These are phyloP conservation scores for Pholiota molesta DNA, from an alignment of 768 basidiomycete species.

Conservation along the genomic window DNA sequence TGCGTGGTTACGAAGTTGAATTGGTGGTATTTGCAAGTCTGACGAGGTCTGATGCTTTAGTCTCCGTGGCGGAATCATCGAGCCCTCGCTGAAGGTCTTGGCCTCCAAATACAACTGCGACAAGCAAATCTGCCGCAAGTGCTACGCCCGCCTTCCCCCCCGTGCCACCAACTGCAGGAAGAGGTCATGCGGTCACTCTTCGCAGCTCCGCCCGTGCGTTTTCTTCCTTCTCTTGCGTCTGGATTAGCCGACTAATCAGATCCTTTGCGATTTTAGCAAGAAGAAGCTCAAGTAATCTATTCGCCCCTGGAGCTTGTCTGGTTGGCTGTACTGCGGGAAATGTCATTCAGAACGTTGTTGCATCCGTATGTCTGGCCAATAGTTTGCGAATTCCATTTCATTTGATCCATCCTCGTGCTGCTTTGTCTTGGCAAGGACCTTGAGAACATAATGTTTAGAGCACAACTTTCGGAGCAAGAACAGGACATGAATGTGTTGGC, in stretches of 20 bases:
- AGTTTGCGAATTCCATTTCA: conserved; percentile 10
- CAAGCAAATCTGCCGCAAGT: conserved; percentile 99
- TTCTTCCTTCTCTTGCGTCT: background rate
- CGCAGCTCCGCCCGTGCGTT: conserved; percentile 88
- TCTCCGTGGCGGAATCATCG: conserved; percentile 98
- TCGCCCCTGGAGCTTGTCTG: conserved; percentile 15
- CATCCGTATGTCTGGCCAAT: conserved; percentile 13
- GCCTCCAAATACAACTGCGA: conserved; percentile 99
- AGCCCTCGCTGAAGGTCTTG: conserved; percentile 97
- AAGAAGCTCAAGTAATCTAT: conserved; percentile 90
- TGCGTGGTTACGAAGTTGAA: conserved; percentile 34
- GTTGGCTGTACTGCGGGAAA: conserved; percentile 13
- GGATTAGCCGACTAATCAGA: conserved; percentile 2
- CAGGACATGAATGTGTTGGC: no score
- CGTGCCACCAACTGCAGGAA: conserved; percentile 99
- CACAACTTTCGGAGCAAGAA: no score
- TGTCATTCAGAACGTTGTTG: conserved; percentile 17
- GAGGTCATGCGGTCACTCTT: conserved; percentile 88
- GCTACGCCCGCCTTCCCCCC: conserved; percentile 98
- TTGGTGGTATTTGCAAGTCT: background rate
- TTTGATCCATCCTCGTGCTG: background rate
- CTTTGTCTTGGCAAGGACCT: background rate
- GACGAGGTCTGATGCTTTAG: conserved; percentile 35
- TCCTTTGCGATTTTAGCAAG: conserved; percentile 56
- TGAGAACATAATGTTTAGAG: no score